Conservation (phyloP, 768 basidiomycete genomes). For the Boletus barrowsii region DNA sequence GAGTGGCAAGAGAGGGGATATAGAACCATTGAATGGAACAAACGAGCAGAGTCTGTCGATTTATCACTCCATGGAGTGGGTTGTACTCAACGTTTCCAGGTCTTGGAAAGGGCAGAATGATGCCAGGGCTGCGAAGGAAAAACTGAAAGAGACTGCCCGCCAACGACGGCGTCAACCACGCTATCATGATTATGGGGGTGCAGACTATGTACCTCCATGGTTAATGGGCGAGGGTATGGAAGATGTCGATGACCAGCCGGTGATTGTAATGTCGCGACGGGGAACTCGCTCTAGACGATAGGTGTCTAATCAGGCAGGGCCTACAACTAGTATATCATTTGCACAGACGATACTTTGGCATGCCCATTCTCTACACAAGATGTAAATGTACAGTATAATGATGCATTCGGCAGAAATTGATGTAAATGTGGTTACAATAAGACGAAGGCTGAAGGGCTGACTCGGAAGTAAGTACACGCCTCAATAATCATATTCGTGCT, state of each 20-base stretch:
- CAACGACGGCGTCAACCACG: slow-evolving; percentile 12
- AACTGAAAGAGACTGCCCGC: slow-evolving; percentile 10
- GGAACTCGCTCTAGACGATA: slow-evolving; percentile 17
- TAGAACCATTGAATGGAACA: slow-evolving; percentile 48
- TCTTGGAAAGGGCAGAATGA: slow-evolving; percentile 29
- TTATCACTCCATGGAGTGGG: not conserved
- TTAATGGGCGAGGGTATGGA: slow-evolving; percentile 3
- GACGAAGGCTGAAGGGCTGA: not conserved
- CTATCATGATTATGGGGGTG: slow-evolving; percentile 10
- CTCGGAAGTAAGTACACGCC: not conserved
- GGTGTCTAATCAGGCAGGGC: not conserved
- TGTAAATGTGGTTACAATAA: not conserved
- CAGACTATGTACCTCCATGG: slow-evolving; percentile 10
- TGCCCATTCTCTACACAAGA: not conserved
- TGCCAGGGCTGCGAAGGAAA: slow-evolving; percentile 17
- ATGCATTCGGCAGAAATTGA: not conserved
- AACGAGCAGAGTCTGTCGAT: slow-evolving; percentile 47
- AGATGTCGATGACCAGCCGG: not conserved
- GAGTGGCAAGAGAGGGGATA: slow-evolving; percentile 54
- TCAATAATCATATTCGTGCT: slow-evolving; percentile 24
- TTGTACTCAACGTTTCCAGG: slow-evolving; percentile 6
- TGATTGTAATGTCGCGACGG: slow-evolving; percentile 11
- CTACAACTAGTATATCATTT: not conserved
- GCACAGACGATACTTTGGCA: not conserved
- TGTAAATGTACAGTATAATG: not conserved